Evolutionary conservation across 371 early-diverging fungal species (phyloP), one percentile per base, ranked within the genome.

Genomic region (Mortierella sp.): DNA sequence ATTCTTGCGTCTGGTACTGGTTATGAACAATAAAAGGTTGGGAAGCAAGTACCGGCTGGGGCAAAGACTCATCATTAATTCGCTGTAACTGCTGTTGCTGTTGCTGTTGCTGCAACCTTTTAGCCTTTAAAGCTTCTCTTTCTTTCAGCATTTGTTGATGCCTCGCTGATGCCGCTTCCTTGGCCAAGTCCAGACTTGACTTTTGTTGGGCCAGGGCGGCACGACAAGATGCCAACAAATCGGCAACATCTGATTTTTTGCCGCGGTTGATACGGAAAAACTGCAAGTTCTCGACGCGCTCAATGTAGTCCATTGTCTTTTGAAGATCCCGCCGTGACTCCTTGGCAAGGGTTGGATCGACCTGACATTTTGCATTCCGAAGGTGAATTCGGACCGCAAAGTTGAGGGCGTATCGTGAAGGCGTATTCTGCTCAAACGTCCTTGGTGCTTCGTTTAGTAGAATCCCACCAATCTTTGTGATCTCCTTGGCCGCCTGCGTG

Each of bases 331-430:
- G 39, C 26, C 81, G 40, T 2, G 81, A 81, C 12, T 81, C 81
- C 49, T 61, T 71, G 28, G 76, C 81, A 43, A 75, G 55, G 5
- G 58, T 61, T 1, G 66, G 4, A 32, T 81, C 73, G 2, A 66
- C 58, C 8, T 40, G 67, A 35, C 81, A 81, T 61, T 81, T 81
- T 2, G 81, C 54, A 35, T 81, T 81, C 4, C 81, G 68, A 32
- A 81, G 76, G 40, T 81, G 81, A 22, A 81, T 75, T 14, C 81
- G 81, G n/a, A 81, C 59, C 1, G 81, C 81, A 66, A 81, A 81
- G 39, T 75, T 75, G 59, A 81, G 65, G 1, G 81, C 69, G 49
- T 75, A 81, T 18, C 81, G 75, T 6, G 81, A 20, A 0, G 81
- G 81, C 0, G 81, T 75, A 39, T 75, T 72, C n/a, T 81, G 81